Conservation (phyloP, 1,139 yeast genomes). For the Taphrina betulina region DNA sequence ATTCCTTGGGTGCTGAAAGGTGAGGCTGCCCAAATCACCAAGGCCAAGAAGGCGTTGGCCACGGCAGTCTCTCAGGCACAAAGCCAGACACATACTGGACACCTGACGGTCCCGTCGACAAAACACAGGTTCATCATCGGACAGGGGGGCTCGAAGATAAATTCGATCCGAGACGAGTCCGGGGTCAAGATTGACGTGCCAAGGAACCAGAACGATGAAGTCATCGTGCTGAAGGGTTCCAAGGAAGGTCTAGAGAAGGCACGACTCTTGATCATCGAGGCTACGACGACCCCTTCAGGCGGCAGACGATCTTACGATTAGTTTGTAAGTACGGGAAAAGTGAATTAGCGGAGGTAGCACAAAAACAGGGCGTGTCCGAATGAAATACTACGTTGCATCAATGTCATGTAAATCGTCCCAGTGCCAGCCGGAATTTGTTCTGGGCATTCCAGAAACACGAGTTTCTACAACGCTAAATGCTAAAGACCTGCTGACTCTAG, state of each 20-base stretch:
- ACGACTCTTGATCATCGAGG: conserved; percentile 33
- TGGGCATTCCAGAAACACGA: too few relatives aligned
- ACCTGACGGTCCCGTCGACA: conserved; percentile 52
- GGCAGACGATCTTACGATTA: not conserved
- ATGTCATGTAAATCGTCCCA: too few relatives aligned
- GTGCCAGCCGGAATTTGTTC: too few relatives aligned
- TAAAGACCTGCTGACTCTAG: too few relatives aligned
- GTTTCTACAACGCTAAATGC: too few relatives aligned
- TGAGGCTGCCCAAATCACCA: conserved; percentile 44
- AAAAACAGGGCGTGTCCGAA: too few relatives aligned
- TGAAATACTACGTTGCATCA: too few relatives aligned
- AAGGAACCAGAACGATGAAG: conserved; percentile 48
- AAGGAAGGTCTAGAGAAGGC: conserved; percentile 54
- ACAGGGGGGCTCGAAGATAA: conserved; percentile 69
- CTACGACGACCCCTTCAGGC: conserved; percentile 17
- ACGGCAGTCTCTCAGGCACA: conserved; percentile 37
- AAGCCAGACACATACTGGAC: conserved; percentile 49
- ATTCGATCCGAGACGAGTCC: conserved; percentile 59
- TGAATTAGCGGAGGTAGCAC: too few relatives aligned
- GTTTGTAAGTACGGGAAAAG: not conserved
- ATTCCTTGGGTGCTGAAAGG: conserved; percentile 37
- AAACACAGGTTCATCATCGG: conserved; percentile 67
- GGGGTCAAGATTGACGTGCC: conserved; percentile 67
- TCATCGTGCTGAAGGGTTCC: conserved; percentile 43
- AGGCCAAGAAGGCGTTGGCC: conserved; percentile 43